A percentile compares a stretch with the other conserved stretches of the same genome.
Evolutionary conservation across 148 eudicot species (phyloP).

Genomic region (Spergularia bocconei): DNA sequence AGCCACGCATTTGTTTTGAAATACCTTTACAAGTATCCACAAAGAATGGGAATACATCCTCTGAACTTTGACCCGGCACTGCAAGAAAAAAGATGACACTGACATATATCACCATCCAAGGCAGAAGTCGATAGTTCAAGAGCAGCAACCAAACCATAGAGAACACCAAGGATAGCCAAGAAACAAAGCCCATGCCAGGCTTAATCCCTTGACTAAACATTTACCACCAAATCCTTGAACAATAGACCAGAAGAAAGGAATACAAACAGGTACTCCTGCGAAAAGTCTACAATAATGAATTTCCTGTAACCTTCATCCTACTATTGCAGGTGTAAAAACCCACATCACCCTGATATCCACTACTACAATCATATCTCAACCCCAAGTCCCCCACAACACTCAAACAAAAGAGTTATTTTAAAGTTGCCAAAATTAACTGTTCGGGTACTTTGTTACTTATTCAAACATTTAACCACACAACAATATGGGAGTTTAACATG

Average conservation of each 20-base stretch:
- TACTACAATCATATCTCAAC: neutral
- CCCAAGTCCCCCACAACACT: neutral
- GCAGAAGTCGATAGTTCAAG: neutral
- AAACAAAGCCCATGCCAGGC: neutral
- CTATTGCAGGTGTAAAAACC: neutral
- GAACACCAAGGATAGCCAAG: neutral
- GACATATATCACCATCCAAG: neutral
- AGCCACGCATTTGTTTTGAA: conserved; percentile 21
- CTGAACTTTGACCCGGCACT: conserved; percentile 37
- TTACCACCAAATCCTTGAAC: neutral
- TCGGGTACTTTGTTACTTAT: neutral
- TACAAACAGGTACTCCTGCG: neutral
- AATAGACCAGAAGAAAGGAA: neutral
- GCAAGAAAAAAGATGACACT: conserved; percentile 16
- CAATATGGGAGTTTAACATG: neutral
- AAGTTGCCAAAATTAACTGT: neutral
- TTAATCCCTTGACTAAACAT: neutral
- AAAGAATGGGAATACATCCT: conserved; percentile 49
- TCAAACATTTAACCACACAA: neutral
- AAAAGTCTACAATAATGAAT: neutral
- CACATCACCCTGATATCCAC: neutral
- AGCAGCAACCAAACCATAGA: conserved; percentile 7
- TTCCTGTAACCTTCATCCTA: neutral
- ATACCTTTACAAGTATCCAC: conserved; percentile 26
- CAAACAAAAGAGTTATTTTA: neutral